A percentile compares a stretch with the other conserved stretches of the same genome.
Conservation (phyloP, 1,284 basidiomycete genomes). For the Ceratobasidium sp. region DNA sequence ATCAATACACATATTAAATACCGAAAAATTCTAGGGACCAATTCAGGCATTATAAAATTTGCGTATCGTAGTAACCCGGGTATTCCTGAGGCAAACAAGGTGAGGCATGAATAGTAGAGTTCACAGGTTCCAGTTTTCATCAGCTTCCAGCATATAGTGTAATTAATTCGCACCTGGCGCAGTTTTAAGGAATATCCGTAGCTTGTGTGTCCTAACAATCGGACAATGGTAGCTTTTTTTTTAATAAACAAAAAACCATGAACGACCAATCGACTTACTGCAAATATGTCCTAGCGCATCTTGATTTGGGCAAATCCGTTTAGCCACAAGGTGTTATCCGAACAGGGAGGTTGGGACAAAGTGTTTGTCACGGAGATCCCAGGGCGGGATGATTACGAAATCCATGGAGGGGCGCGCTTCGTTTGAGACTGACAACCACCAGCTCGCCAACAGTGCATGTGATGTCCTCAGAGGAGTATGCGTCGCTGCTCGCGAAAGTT, state of each 20-base stretch:
- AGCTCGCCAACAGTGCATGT: constrained; percentile 37
- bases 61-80: too few species aligned
- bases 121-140: too few species aligned
- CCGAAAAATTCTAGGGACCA: too few species aligned
- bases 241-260: not conserved
- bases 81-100: too few species aligned
- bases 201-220: too few species aligned
- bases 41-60: too few species aligned
- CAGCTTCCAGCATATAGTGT: too few species aligned
- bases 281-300: not conserved
- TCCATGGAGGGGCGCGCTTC: constrained; percentile 8
- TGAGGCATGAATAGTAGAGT: too few species aligned
- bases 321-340: not conserved
- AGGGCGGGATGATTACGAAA: constrained; percentile 41
- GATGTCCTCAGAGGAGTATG: constrained; percentile 45
- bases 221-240: too few species aligned
- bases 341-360: not conserved
- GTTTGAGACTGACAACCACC: constrained; percentile 40
- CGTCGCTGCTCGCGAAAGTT: constrained; percentile 36
- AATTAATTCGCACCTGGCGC: too few species aligned
- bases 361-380: constrained; percentile 31
- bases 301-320: not conserved
- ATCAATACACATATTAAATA: too few species aligned
- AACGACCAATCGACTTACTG: not conserved
- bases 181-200: too few species aligned